Evolutionary conservation across 441 rosid genomes (phyloP).

Genomic region (Viola pubescens): DNA sequence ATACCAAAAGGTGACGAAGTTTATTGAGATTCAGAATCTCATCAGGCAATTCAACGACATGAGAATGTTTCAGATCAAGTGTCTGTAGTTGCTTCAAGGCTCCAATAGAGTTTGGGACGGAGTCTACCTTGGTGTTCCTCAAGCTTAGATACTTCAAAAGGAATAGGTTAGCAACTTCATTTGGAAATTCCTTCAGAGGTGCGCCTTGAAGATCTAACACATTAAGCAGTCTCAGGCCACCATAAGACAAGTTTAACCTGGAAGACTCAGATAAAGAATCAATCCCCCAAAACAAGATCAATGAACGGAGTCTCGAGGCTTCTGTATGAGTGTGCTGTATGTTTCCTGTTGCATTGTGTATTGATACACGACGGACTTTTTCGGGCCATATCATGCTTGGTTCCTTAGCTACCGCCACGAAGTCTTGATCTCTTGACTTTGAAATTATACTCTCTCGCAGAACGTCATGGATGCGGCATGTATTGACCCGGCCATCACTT

Average conservation of each 20-base stretch:
- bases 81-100: conserved; percentile 17
- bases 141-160: conserved; percentile 18
- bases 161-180: background rate
- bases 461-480: conserved; percentile 18
- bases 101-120: conserved; percentile 18
- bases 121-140: conserved; percentile 16
- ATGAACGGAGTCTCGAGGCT: conserved; percentile 22
- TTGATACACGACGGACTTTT: conserved; percentile 25
- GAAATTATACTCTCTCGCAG: conserved; percentile 11
- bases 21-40: conserved; percentile 14
- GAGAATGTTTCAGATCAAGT: conserved; percentile 20
- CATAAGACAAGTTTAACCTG: background rate
- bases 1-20: conserved; percentile 33
- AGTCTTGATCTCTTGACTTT: conserved; percentile 16
- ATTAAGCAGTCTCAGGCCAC: conserved; percentile 9
- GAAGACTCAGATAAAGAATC: conserved; percentile 5
- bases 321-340: conserved; percentile 4
- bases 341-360: conserved; percentile 13
- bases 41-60: conserved; percentile 11
- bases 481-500: conserved; percentile 15
- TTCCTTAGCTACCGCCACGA: background rate
- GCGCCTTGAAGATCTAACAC: conserved; percentile 21
- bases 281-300: conserved; percentile 24
- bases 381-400: conserved; percentile 15
- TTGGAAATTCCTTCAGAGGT: conserved; percentile 15